phyloP scores from a whole-genome alignment of 1,139 yeast genomes.

The Pichia sp. region DNA sequence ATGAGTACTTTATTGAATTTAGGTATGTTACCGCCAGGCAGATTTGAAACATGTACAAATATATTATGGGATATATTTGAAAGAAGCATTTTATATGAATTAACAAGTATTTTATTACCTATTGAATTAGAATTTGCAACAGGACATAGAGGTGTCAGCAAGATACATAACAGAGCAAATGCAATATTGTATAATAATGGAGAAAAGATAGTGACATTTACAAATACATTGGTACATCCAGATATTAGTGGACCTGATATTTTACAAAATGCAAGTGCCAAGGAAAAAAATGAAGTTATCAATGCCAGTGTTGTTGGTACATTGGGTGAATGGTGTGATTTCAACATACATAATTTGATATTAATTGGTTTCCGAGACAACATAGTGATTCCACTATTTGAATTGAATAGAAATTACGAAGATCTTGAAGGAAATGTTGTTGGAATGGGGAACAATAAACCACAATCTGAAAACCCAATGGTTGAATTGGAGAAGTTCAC shows the following conservation, averaged over 20 bases:
- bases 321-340: slow-evolving; percentile 15
- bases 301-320: slow-evolving; percentile 9
- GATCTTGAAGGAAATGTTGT: slow-evolving; percentile 8
- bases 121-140: slow-evolving; percentile 39
- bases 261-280: background rate
- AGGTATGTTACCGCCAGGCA: slow-evolving; percentile 12
- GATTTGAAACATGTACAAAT: slow-evolving; percentile 31
- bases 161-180: slow-evolving; percentile 8
- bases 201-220: slow-evolving; percentile 10
- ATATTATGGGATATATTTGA: slow-evolving; percentile 52
- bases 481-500: slow-evolving; percentile 3
- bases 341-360: slow-evolving; percentile 24
- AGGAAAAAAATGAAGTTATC: background rate
- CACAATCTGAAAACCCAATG: background rate
- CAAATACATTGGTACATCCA: slow-evolving; percentile 13
- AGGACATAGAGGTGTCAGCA: slow-evolving; percentile 10
- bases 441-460: background rate
- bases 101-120: slow-evolving; percentile 56
- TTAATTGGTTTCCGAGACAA: slow-evolving; percentile 42
- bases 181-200: slow-evolving; percentile 11
- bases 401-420: slow-evolving; percentile 30
- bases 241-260: slow-evolving; percentile 9
- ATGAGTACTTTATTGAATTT: slow-evolving; percentile 1
- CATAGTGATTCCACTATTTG: slow-evolving; percentile 43
- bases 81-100: slow-evolving; percentile 45